phyloP scores from a whole-genome alignment of 441 rosid genomes.

The Corymbia calophylla region DNA sequence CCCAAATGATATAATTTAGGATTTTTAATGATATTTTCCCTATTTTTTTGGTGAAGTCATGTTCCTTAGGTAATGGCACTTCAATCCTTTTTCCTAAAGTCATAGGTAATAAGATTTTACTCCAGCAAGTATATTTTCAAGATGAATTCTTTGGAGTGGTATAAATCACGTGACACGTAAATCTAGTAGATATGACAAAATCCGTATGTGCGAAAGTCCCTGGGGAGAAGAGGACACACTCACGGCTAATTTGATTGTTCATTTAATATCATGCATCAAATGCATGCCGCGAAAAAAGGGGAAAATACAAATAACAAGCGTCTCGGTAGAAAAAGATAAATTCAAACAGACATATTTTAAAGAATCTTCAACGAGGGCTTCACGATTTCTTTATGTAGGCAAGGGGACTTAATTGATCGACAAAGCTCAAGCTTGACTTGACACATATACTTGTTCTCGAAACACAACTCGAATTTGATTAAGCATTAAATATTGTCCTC shows the following conservation, averaged over 20 bases:
- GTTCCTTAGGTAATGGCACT: not conserved
- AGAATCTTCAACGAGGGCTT: fast-evolving
- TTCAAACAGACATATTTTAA: no score
- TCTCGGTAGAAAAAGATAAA: no score
- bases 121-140: not conserved
- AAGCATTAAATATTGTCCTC: not conserved
- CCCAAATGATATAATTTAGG: no score
- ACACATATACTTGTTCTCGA: not conserved
- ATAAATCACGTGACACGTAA: not conserved
- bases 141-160: not conserved
- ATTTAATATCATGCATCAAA: not conserved
- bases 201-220: not conserved
- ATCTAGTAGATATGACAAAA: not conserved
- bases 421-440: not conserved
- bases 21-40: no score
- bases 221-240: fast-evolving
- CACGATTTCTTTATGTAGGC: not conserved
- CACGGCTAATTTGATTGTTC: not conserved
- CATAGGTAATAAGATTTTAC: not conserved
- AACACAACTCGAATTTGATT: not conserved
- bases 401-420: fast-evolving
- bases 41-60: no score
- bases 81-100: not conserved
- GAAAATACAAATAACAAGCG: not conserved
- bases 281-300: not conserved